Evolutionary conservation across 306 rosid species (phyloP).

Genomic region (Vigna unguiculata): DNA sequence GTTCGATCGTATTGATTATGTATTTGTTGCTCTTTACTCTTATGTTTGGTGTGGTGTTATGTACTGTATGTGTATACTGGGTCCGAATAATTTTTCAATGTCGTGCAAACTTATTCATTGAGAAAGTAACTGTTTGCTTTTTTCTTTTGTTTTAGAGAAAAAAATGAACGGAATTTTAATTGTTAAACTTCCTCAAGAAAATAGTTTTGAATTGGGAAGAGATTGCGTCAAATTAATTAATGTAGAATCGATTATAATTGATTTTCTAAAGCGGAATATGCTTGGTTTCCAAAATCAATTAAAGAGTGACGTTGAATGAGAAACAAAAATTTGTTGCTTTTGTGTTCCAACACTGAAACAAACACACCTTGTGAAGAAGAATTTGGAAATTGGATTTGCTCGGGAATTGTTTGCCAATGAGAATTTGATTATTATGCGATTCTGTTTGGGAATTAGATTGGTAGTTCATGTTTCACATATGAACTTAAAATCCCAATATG

Average conservation of each 20-base stretch:
- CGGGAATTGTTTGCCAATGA: not conserved
- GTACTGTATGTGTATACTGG: not conserved
- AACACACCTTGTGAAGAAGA: no score
- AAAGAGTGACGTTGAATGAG: no score
- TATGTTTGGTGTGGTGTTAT: not conserved
- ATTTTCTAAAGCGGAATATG: no score
- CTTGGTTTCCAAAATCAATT: no score
- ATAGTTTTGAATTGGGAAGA: not conserved
- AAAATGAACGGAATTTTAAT: not conserved
- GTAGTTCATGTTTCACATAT: slow-evolving; percentile 18
- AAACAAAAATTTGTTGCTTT: no score
- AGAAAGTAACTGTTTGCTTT: not conserved
- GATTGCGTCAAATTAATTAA: no score
- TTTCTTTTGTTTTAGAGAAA: not conserved
- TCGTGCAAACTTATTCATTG: not conserved
- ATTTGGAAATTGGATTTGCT: slow-evolving; percentile 1
- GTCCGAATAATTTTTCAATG: slow-evolving; percentile 12
- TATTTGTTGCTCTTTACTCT: not conserved
- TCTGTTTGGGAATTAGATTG: slow-evolving; percentile 7
- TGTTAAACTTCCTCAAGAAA: not conserved
- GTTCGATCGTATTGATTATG: not conserved
- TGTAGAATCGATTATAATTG: no score
- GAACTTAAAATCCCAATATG: not conserved
- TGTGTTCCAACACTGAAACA: no score
- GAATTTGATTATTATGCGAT: slow-evolving; percentile 30